These are phyloP conservation scores for Cladosporium sp. DNA, from an alignment of 2,329 filamentous ascomycete species.

Conservation along the genomic window DNA sequence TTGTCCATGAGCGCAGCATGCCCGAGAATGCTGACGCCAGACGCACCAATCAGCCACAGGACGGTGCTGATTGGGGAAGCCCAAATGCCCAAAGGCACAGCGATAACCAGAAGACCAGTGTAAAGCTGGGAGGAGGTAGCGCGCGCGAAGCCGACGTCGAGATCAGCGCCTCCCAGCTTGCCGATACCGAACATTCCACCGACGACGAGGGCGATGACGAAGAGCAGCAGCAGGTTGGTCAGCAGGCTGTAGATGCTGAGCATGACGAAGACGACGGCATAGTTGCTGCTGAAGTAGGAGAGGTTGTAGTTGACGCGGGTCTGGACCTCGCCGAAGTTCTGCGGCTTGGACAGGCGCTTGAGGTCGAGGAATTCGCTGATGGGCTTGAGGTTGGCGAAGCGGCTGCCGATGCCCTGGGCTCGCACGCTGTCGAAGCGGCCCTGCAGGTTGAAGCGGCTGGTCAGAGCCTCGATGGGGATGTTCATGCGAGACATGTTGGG, in stretches of 20 bases:
- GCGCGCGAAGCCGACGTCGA: slow-evolving; percentile 77
- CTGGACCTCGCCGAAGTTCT: slow-evolving; percentile 85
- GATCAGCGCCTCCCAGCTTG: slow-evolving; percentile 81
- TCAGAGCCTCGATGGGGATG: slow-evolving; percentile 87
- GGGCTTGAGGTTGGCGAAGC: slow-evolving; percentile 90
- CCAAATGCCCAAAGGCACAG: slow-evolving; percentile 79
- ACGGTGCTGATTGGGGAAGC: slow-evolving; percentile 80
- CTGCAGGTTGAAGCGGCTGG: slow-evolving; percentile 79
- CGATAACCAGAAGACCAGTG: slow-evolving; percentile 77
- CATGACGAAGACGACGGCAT: slow-evolving; percentile 89
- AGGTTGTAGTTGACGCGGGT: slow-evolving; percentile 96
- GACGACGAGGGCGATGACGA: slow-evolving; percentile 85
- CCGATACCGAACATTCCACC: slow-evolving; percentile 88
- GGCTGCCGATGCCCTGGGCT: slow-evolving; percentile 69
- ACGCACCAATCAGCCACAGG: slow-evolving; percentile 94
- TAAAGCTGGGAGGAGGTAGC: slow-evolving; percentile 92
- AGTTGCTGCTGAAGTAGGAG: slow-evolving; percentile 97
- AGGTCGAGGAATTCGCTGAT: slow-evolving; percentile 92
- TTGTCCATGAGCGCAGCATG: slow-evolving; percentile 96
- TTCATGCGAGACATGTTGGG: slow-evolving; percentile 59
- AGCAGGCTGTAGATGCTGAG: slow-evolving; percentile 93
- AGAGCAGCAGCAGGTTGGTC: slow-evolving; percentile 80
- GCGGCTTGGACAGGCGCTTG: slow-evolving; percentile 92
- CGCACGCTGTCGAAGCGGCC: slow-evolving; percentile 83
- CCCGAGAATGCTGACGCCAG: slow-evolving; percentile 87